Evolutionary conservation across 257 asterid species (phyloP), one percentile per base, ranked within the genome.

Genomic region (Nicotiana knightiana): DNA sequence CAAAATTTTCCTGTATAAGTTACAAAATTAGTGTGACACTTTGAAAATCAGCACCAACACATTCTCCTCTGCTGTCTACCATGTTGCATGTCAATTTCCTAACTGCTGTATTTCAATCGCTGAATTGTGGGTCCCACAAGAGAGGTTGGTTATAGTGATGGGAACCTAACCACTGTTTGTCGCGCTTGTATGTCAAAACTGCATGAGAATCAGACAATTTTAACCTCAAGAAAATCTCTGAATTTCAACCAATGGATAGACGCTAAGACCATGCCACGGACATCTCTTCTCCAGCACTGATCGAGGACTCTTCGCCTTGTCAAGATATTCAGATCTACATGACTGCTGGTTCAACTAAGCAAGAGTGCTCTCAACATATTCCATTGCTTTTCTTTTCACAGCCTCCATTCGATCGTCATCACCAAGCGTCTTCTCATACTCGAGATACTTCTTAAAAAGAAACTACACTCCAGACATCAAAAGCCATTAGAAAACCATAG

Each of bases 331-430:
- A 46, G 12, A 24, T 17, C 39, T 71, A 58, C 79, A 71, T 6
- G 43, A 48, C 43, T 73, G 26, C 26, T 48, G 62, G 21, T 24
- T 73, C 13, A 24, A 46, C 35, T 92, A 92, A 77, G 86, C 84
- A 82, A 87, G 88, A 48, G 86, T 89, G 57, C 88, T 90, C 86
- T 90, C 91, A 21, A 87, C 98, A 81, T 94, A 96, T 51, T 94
- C 98, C 88, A 90, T 84, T 12, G 99, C 99, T 87, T 91, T 91
- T 11, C 83, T 88, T 92, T 89, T 96, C 80, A 96, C 99, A 13
- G 84, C 85, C 80, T 90, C 91, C 0, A 86, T 82, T 81, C 93
- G 84, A 28, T 93, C 94, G 82, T 86, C 92, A 37, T 92, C 98
- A 3, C 98, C 98, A 30, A 67, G 67, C 12, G 91, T 86, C 86